phyloP scores from a whole-genome alignment of 1,284 basidiomycete genomes.

The Ceratobasidium sp. region DNA sequence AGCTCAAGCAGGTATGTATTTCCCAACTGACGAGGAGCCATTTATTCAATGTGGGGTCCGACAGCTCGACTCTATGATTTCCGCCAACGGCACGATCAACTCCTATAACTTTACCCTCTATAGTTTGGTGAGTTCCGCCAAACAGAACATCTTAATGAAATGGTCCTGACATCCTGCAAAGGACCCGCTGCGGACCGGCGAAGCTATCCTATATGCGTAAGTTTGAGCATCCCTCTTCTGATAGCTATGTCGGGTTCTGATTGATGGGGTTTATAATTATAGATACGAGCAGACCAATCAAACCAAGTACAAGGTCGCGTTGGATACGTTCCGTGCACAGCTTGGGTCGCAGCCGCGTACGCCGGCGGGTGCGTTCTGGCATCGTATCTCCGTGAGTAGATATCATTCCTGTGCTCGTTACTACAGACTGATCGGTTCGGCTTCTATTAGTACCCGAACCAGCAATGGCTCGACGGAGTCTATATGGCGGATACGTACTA shows the following conservation, averaged over 20 bases:
- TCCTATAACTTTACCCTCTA: slow-evolving; percentile 34
- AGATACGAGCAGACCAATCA: slow-evolving; percentile 39
- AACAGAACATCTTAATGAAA: background rate
- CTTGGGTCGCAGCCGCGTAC: slow-evolving; percentile 28
- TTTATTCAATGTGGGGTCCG: no score
- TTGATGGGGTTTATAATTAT: background rate
- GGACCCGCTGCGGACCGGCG: slow-evolving; percentile 36
- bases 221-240: background rate
- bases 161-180: background rate
- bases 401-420: background rate
- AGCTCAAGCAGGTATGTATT: slow-evolving; percentile 6
- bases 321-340: slow-evolving; percentile 38
- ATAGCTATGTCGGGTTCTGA: background rate
- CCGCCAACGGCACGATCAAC: slow-evolving; percentile 22
- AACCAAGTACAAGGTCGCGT: slow-evolving; percentile 37
- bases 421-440: no score
- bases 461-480: slow-evolving; percentile 41
- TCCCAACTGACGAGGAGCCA: no score
- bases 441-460: slow-evolving; percentile 32
- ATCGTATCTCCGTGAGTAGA: slow-evolving; percentile 25
- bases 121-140: slow-evolving; percentile 24
- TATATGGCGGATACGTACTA: slow-evolving; percentile 48
- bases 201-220: slow-evolving; percentile 39
- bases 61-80: slow-evolving; percentile 30
- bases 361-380: slow-evolving; percentile 39